Percentiles rank a stretch among this genome's conserved stretches.
Conservation (phyloP, 2,329 filamentous ascomycete genomes). For the Penicillium verrucosum region DNA sequence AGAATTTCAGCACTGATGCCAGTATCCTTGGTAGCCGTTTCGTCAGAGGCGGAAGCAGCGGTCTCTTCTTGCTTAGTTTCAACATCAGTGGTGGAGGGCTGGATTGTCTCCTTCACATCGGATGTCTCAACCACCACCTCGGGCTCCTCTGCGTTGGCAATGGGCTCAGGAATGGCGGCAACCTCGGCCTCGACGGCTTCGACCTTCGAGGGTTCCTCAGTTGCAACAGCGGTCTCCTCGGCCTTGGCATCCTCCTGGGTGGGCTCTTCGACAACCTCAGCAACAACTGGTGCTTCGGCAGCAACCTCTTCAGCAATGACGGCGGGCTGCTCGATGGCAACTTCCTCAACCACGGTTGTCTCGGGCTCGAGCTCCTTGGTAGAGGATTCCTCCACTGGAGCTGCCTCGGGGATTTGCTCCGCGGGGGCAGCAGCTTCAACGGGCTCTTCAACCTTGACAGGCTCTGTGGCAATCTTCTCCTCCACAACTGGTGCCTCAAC, state of each 20-base stretch:
- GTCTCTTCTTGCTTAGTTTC: constrained; percentile 10
- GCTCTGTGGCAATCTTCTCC: background rate
- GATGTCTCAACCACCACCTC: background rate
- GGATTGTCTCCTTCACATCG: background rate
- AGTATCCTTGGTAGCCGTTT: constrained; percentile 18
- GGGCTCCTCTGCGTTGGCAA: background rate
- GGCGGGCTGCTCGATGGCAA: background rate
- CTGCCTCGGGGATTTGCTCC: background rate
- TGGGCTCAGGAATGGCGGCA: background rate
- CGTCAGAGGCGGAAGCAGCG: constrained; percentile 1
- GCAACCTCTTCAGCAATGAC: background rate
- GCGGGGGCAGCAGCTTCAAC: background rate
- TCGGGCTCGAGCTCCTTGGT: constrained; percentile 2
- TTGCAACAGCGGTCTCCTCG: background rate
- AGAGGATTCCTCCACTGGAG: background rate
- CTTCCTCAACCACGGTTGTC: background rate
- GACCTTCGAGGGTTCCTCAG: background rate
- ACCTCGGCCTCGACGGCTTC: background rate
- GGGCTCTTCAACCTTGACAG: background rate
- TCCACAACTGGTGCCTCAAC: background rate
- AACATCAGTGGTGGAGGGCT: background rate
- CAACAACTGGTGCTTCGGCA: background rate
- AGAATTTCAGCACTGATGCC: constrained; percentile 24
- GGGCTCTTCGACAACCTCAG: background rate
- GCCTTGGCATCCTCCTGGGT: background rate